A percentile compares a stretch with the other conserved stretches of the same genome.
Evolutionary conservation across 1,284 basidiomycete genomes (phyloP).

Genomic region (Ceratobasidium papillatum): DNA sequence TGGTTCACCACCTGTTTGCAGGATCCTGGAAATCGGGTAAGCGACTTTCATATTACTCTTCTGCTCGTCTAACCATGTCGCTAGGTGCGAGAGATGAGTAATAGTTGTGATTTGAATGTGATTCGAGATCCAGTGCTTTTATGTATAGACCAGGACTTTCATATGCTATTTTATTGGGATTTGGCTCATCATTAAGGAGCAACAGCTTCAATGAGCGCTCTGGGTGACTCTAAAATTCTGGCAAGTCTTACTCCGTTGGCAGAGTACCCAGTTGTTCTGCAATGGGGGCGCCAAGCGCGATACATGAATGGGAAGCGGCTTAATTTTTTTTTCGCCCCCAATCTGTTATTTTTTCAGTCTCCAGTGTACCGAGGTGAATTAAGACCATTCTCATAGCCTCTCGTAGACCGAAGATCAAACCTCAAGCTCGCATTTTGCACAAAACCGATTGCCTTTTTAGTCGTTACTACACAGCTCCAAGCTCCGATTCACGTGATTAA

Average conservation of each 20-base stretch:
- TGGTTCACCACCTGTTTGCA: conserved; percentile 45
- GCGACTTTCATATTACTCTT: not conserved
- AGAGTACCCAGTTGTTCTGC: too few species aligned
- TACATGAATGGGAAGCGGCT: too few species aligned
- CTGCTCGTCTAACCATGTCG: not conserved
- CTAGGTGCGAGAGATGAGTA: not conserved
- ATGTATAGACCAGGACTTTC: not conserved
- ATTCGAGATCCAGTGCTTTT: not conserved
- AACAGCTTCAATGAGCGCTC: not conserved
- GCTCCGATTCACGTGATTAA: conserved; percentile 41
- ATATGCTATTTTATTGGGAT: not conserved
- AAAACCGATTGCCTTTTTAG: not conserved
- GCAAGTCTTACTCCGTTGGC: too few species aligned
- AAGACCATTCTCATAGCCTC: too few species aligned
- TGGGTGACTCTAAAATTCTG: not conserved
- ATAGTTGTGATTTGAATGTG: not conserved
- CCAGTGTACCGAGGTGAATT: too few species aligned
- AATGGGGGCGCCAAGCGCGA: too few species aligned
- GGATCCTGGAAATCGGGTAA: conserved; percentile 41
- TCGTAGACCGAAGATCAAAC: too few species aligned
- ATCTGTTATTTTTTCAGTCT: too few species aligned
- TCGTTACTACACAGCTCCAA: not conserved
- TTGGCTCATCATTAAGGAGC: not conserved
- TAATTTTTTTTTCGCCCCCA: too few species aligned
- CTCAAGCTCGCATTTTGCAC: not conserved